Percentiles rank a stretch among this genome's conserved stretches.
These are phyloP conservation scores for Chlorella ohadii DNA, from an alignment of 139 green algal genomes.

Conservation along the genomic window DNA sequence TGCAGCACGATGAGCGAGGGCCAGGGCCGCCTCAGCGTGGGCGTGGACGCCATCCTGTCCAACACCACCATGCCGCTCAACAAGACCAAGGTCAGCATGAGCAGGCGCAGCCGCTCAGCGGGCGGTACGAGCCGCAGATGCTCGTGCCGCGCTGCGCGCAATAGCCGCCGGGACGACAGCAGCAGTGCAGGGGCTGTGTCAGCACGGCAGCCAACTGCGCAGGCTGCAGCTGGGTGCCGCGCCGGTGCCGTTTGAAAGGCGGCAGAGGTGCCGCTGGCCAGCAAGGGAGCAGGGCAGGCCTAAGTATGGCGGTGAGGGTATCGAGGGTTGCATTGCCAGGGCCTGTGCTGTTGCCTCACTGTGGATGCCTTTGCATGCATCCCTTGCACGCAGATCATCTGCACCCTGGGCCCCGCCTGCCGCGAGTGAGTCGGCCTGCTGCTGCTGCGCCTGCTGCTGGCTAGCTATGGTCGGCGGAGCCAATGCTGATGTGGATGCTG, in stretches of 20 bases:
- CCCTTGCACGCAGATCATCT: slow-evolving; percentile 82
- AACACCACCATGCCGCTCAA: slow-evolving; percentile 11
- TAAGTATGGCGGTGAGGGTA: no score
- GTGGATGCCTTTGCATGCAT: not conserved
- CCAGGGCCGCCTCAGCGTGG: slow-evolving; percentile 13
- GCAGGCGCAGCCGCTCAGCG: not conserved
- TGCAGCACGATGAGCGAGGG: not conserved
- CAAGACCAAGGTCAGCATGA: slow-evolving; percentile 24
- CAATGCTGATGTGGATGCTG: no score
- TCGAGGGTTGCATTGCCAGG: not conserved
- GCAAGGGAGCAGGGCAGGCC: no score
- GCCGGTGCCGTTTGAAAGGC: no score
- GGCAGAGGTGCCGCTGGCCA: no score
- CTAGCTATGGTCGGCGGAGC: not conserved
- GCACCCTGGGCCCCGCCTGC: slow-evolving; percentile 90
- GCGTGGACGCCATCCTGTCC: slow-evolving; percentile 32
- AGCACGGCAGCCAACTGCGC: no score
- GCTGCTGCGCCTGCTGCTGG: not conserved
- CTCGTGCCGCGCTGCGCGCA: not conserved
- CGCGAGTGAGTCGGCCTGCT: slow-evolving; percentile 39
- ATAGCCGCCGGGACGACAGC: no score
- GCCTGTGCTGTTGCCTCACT: not conserved
- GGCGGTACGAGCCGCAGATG: not conserved
- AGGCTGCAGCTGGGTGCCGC: not conserved
- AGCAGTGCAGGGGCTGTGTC: no score